Conservation (phyloP, 768 basidiomycete genomes). For the Lepiota venenata region DNA sequence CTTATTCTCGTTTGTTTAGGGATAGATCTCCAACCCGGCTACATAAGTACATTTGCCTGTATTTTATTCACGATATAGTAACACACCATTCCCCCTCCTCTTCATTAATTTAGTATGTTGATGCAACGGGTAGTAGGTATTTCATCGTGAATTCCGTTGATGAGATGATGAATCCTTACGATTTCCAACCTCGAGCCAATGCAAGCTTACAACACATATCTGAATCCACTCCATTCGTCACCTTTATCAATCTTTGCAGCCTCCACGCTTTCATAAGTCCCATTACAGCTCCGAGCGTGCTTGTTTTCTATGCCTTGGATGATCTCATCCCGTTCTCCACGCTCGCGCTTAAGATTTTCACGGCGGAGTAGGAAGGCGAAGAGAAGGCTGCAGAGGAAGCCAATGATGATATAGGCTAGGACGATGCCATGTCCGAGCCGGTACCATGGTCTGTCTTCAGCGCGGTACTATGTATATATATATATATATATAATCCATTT, state of each 20-base stretch:
- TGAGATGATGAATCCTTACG: constrained; percentile 10
- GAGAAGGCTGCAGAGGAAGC: constrained; percentile 49
- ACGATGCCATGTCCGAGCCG: constrained; percentile 66
- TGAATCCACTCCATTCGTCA: constrained; percentile 76
- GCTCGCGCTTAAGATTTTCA: constrained; percentile 62
- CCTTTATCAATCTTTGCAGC: constrained; percentile 61
- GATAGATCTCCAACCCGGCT: constrained; percentile 6
- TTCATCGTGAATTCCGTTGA: constrained; percentile 18
- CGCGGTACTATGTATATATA: constrained; percentile 50
- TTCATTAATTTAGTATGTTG: constrained; percentile 13
- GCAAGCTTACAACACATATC: constrained; percentile 47
- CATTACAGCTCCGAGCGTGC: constrained; percentile 46
- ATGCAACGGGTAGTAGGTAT: neutral
- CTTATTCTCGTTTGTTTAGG: constrained; percentile 6
- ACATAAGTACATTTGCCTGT: constrained; percentile 19
- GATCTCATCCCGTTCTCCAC: constrained; percentile 66
- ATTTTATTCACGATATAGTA: constrained; percentile 22
- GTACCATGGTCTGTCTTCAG: constrained; percentile 64
- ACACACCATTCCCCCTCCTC: constrained; percentile 8
- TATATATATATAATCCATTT: neutral
- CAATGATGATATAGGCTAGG: constrained; percentile 66
- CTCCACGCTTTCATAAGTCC: constrained; percentile 47
- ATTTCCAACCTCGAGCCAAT: constrained; percentile 3
- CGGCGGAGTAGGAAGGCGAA: constrained; percentile 45
- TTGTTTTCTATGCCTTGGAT: constrained; percentile 48